phyloP scores from a whole-genome alignment of 768 basidiomycete species.

The Dictyophora rubrovolvata region DNA sequence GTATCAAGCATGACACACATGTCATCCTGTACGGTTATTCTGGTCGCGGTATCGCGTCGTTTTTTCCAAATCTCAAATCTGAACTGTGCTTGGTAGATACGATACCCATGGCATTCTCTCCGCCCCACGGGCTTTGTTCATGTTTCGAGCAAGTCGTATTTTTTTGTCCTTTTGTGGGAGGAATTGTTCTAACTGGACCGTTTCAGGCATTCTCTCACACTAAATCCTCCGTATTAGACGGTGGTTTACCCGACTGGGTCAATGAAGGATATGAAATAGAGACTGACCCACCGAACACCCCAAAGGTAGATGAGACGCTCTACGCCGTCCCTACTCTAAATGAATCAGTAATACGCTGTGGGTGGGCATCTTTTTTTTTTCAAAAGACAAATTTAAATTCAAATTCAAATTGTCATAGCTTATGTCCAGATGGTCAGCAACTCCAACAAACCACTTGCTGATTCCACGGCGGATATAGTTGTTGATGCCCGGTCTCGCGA shows the following conservation, averaged over 20 bases:
- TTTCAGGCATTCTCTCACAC: conserved; percentile 66
- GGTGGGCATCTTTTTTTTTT: conserved; percentile 9
- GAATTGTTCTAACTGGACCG: not conserved
- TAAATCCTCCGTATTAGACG: conserved; percentile 80
- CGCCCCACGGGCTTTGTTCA: conserved; percentile 86
- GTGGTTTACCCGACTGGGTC: conserved; percentile 82
- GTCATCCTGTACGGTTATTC: conserved; percentile 62
- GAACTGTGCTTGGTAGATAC: conserved; percentile 42
- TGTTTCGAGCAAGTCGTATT: conserved; percentile 57
- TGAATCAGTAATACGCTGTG: conserved; percentile 44
- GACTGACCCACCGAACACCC: conserved; percentile 18
- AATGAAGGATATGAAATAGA: conserved; percentile 53
- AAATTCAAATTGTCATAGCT: conserved; percentile 28
- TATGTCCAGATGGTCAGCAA: conserved; percentile 79
- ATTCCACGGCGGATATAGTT: conserved; percentile 51
- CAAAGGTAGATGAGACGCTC: conserved; percentile 17
- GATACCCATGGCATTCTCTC: conserved; percentile 89
- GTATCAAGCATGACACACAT: conserved; percentile 63
- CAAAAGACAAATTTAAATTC: not conserved
- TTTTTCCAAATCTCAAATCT: not conserved
- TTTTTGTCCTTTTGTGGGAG: not conserved
- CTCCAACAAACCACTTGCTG: conserved; percentile 34
- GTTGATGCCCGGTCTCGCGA: conserved; percentile 82
- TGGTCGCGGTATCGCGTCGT: conserved; percentile 2
- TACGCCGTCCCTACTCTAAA: conserved; percentile 51